Conservation (phyloP, 352 stramenopile species). For the Pythium biforme region DNA sequence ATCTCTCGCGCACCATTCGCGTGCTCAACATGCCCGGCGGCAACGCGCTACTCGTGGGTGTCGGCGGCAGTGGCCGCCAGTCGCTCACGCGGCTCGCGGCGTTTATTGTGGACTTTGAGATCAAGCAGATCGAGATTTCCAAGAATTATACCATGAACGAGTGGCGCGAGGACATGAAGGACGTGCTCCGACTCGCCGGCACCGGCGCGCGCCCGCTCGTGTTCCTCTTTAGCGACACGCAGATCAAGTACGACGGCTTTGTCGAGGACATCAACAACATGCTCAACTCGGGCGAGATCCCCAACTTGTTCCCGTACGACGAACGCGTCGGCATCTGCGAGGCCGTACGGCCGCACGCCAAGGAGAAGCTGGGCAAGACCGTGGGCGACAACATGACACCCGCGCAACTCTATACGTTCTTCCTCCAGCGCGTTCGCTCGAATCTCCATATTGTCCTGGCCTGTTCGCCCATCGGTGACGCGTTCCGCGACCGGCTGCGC, state of each 20-base stretch:
- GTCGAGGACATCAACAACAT: constrained; percentile 98
- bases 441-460: constrained; percentile 95
- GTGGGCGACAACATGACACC: constrained; percentile 91
- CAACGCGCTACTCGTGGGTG: constrained; percentile 92
- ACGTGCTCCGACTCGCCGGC: constrained; percentile 87
- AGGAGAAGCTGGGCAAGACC: constrained; percentile 89
- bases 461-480: constrained; percentile 93
- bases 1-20: constrained; percentile 90
- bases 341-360: constrained; percentile 87
- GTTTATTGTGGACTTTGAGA: constrained; percentile 92
- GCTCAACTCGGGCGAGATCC: constrained; percentile 94
- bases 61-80: constrained; percentile 91
- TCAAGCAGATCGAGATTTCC: constrained; percentile 94
- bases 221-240: constrained; percentile 95
- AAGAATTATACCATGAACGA: constrained; percentile 95
- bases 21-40: constrained; percentile 94
- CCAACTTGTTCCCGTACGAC: constrained; percentile 94
- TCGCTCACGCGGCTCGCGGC: constrained; percentile 90
- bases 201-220: constrained; percentile 85
- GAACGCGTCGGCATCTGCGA: constrained; percentile 91
- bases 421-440: constrained; percentile 87
- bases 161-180: constrained; percentile 95
- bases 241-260: constrained; percentile 96
- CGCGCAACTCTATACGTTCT: constrained; percentile 91
- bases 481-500: constrained; percentile 91